Evolutionary conservation across 139 green algal species (phyloP), one percentile per base, ranked within the genome.

Genomic region (Raphidocelis subcapitata): DNA sequence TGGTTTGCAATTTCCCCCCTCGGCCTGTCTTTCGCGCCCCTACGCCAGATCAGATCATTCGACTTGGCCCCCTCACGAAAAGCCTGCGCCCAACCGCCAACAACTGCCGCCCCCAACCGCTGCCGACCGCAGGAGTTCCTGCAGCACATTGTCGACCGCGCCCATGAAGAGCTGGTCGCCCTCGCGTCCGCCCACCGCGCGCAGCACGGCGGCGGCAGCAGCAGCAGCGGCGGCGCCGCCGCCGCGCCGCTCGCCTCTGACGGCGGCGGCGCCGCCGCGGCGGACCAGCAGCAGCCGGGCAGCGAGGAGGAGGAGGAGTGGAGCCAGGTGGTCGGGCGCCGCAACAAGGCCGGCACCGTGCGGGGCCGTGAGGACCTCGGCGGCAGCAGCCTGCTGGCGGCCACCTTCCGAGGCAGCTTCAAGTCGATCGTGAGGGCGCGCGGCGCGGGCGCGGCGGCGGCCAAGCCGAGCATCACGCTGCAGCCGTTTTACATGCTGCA

Each of bases 401-500:
- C 51, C 44, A 76, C 81, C 31, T 85, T 87, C 72, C 37, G 73
- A 1, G 82, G 82, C 18, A 49, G 36, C 31, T 67, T 67, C 54
- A 79, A 79, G 64, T 73, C 63, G 4, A 59, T 21, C 29, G 63
- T 73, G 36, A 59, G 57, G 36, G 72, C 57, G 8, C 60, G 68
- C 52, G 18, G 16, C 29, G 8, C 32, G 23, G 64, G 49, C 33
- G 54, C 49, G 55, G 47, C 44, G 21, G 44, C 37, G 26, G 69
- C 72, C 33, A 69, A 64, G 35, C 69, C 82, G 15, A 85, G 71
- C 49, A 80, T 84, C 69, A 96, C 87, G 2, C 67, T 89, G 35
- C 63, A 93, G 80, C 74, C 85, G 62, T 96, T 94, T 74, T 88
- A 70, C 35, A 82, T 89, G 67, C 46, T 94, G 69, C 79, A 88